Conservation (phyloP, 2,329 filamentous ascomycete species). For the Cercospora zeae-maydis region DNA sequence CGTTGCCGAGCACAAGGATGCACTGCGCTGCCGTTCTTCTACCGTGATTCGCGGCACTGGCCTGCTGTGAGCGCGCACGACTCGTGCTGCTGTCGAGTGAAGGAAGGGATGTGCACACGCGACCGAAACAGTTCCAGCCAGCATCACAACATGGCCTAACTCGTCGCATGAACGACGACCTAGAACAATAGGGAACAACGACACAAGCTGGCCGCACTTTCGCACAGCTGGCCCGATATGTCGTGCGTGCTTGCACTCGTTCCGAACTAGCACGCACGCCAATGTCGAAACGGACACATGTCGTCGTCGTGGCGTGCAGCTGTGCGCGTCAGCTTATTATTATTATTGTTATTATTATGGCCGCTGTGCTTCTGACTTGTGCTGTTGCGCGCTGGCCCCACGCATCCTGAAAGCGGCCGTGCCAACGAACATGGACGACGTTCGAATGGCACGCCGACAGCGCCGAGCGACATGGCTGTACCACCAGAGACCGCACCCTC, state of each 20-base stretch:
- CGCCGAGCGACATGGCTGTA: not conserved
- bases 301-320: not conserved
- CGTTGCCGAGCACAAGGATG: slow-evolving; percentile 1
- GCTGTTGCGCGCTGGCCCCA: not conserved
- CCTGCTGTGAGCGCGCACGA: not conserved
- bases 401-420: not conserved
- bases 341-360: no score
- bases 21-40: slow-evolving; percentile 2
- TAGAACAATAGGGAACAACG: not conserved
- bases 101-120: not conserved
- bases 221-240: not conserved
- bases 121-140: not conserved
- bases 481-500: not conserved
- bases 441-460: not conserved
- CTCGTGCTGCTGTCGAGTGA: not conserved
- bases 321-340: not conserved
- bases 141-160: not conserved
- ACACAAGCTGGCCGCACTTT: not conserved
- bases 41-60: slow-evolving; percentile 4
- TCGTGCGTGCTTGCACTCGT: not conserved
- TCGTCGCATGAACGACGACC: not conserved
- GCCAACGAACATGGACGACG: no score
- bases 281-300: not conserved
- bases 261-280: not conserved
- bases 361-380: not conserved